These are phyloP conservation scores for Terfezia claveryi DNA, from an alignment of 495 filamentous ascomycete species.

Conservation along the genomic window DNA sequence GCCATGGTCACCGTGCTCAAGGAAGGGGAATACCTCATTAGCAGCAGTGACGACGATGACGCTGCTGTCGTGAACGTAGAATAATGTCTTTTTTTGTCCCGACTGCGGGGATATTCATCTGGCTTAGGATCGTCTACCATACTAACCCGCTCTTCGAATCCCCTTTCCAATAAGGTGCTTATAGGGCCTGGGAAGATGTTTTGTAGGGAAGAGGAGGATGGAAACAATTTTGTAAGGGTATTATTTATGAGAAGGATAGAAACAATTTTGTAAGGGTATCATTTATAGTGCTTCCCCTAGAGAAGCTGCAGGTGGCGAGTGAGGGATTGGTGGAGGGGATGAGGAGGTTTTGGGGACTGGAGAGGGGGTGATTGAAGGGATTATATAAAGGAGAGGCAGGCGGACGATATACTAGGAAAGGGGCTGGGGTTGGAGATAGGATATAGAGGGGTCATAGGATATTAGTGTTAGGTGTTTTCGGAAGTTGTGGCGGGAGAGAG, in stretches of 20 bases:
- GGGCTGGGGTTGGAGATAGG: conserved; percentile 9
- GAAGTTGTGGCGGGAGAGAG: too few relatives aligned
- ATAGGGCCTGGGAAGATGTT: conserved; percentile 51
- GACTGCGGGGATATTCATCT: conserved; percentile 83
- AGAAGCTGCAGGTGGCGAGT: conserved; percentile 37
- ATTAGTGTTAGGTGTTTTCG: too few relatives aligned
- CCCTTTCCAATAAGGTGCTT: conserved; percentile 35
- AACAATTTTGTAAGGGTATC: conserved; percentile 57
- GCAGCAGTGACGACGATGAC: conserved; percentile 33
- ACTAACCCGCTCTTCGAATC: conserved; percentile 44
- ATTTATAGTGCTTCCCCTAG: conserved; percentile 59
- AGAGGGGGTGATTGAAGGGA: conserved; percentile 52
- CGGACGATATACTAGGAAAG: conserved; percentile 34
- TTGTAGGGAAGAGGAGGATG: conserved; percentile 32
- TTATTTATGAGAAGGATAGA: conserved; percentile 49
- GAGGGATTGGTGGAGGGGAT: conserved; percentile 43
- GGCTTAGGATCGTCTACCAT: conserved; percentile 47
- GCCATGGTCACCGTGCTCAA: conserved; percentile 50
- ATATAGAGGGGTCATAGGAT: too few relatives aligned
- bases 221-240: conserved; percentile 48
- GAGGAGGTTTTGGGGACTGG: conserved; percentile 36
- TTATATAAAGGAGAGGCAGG: conserved; percentile 23
- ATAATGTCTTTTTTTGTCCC: conserved; percentile 60
- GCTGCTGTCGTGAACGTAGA: conserved; percentile 35
- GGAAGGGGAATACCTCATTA: conserved; percentile 34